Evolutionary conservation across 2,329 filamentous ascomycete species (phyloP).

Genomic region (Sarocladiaceae sp.): DNA sequence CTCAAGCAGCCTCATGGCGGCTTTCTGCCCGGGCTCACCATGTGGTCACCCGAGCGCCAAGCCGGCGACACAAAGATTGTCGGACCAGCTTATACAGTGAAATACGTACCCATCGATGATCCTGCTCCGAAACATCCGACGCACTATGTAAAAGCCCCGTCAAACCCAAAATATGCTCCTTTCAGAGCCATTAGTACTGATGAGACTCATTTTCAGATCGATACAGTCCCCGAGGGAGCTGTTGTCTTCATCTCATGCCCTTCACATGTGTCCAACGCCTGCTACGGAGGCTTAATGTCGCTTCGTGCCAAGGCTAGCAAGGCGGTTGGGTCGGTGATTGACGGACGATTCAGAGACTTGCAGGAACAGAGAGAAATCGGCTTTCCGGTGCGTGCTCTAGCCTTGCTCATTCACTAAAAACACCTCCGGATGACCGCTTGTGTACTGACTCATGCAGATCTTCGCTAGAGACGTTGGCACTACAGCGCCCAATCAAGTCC

Average conservation of each 20-base stretch:
- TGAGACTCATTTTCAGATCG: conserved; percentile 10
- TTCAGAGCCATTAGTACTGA: too few relatives aligned
- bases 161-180: too few relatives aligned
- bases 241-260: conserved; percentile 13
- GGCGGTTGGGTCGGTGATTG: conserved; percentile 12
- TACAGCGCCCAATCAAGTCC: conserved; percentile 34
- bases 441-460: conserved; percentile 16
- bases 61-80: conserved; percentile 47
- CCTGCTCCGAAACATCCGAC: conserved; percentile 38
- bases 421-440: not conserved
- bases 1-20: conserved; percentile 44
- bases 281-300: conserved; percentile 14
- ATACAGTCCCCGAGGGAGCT: conserved; percentile 12
- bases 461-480: conserved; percentile 41
- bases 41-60: conserved; percentile 50
- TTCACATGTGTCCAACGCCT: conserved; percentile 10
- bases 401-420: not conserved
- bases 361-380: conserved; percentile 13
- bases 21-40: conserved; percentile 48
- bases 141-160: conserved; percentile 39
- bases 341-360: conserved; percentile 13
- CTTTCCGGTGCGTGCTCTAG: conserved; percentile 12
- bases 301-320: conserved; percentile 10
- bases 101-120: conserved; percentile 43
- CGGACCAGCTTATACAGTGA: conserved; percentile 51